Conservation (phyloP, 1,284 basidiomycete species). For the Ganoderma sinense region DNA sequence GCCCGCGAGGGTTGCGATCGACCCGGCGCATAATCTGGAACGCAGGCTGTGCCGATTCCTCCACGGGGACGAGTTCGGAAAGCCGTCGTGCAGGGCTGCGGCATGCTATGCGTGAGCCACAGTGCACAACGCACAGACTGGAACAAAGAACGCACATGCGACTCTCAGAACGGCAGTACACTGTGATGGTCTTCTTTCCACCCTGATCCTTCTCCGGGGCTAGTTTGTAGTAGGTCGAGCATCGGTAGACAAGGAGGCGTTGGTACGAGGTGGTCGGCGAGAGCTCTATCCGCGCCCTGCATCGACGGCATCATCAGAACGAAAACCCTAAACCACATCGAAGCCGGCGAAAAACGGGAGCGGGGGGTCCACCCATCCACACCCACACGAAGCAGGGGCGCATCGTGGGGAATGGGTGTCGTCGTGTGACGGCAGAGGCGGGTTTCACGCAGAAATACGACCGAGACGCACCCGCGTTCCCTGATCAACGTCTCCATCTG, state of each 20-base stretch:
- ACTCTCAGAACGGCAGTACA: constrained; percentile 66
- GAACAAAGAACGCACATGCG: constrained; percentile 64
- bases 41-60: constrained; percentile 69
- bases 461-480: constrained; percentile 66
- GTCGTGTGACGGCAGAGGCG: constrained; percentile 25
- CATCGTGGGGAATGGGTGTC: constrained; percentile 16
- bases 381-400: constrained; percentile 3
- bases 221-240: constrained; percentile 79
- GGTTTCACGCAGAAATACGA: constrained; percentile 5
- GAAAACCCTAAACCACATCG: not conserved
- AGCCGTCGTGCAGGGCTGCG: constrained; percentile 72
- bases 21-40: constrained; percentile 86
- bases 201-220: constrained; percentile 69
- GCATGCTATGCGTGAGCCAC: constrained; percentile 13
- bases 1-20: constrained; percentile 51
- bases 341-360: not conserved
- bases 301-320: constrained; percentile 31
- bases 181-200: constrained; percentile 68
- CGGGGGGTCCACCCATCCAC: not conserved
- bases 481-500: constrained; percentile 79
- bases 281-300: constrained; percentile 67
- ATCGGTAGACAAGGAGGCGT: constrained; percentile 82
- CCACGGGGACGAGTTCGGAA: constrained; percentile 80
- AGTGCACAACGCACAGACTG: not conserved
- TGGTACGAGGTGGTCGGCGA: constrained; percentile 79